Base-by-base conservation (phyloP, 2,329 filamentous ascomycete genomes). In the Nakataea oryzae region DNA sequence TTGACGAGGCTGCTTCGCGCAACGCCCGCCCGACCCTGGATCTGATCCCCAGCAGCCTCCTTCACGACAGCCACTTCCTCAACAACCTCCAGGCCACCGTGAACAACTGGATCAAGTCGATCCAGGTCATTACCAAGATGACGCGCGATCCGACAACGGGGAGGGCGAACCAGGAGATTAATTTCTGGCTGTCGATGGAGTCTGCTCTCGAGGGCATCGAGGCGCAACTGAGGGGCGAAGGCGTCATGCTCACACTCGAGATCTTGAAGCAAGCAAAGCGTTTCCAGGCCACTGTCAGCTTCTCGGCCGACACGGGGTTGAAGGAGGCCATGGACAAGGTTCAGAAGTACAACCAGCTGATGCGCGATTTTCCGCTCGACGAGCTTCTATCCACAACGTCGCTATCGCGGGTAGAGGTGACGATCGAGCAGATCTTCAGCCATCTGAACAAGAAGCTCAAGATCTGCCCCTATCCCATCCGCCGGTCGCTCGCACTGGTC, bases 181-280 rank as follows among this genome's bases (percentile, higher is more conserved):
- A 97, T 74, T 99, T 99, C 72, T 99, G 95, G 95, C 75, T 99
- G 60, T 96, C 92, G 2, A 96, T 99, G 90, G 96, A 99, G 74
- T 89, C 88, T 21, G 91, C 93, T 5, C 76, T 99, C 66, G 93
- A 97, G 73, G 89, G 89, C 30, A 96, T 99, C 64, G 93, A 97
- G 73, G 85, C 82, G 54, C 93, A 97, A 74, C 82, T 99, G 62
- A 83, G 87, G 65, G 92, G 93, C 66, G 91, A 96, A 62, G 95
- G 95, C 30, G 93, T 99, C 26, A 82, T 86, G 68, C 77, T 99
- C 69, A 97, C 96, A 0, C 83, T 99, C 72, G 93, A 97, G 69
- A 93, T 99, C 64, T 81, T 99, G 65, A 93, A 96, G 74, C 90
- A 97, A 73, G 96, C 93, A 59, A 99, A 99, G 78, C 90, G 96